Evolutionary conservation across 2,329 filamentous ascomycete genomes (phyloP), one percentile per base, ranked within the genome.

Genomic region (Cladosporium velox): DNA sequence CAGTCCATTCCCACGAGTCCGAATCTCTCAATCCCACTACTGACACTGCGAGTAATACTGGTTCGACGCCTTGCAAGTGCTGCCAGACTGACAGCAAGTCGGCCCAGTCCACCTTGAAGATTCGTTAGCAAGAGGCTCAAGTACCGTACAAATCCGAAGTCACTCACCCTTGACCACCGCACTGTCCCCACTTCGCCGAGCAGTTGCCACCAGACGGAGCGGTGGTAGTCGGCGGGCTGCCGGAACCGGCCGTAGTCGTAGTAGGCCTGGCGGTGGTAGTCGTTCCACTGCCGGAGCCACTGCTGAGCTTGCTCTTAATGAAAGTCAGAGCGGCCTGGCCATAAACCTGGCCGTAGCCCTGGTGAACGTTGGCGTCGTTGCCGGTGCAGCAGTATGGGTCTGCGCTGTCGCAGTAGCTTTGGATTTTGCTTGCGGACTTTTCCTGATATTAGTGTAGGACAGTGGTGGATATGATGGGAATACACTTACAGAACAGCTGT

Each of bases 351-450:
- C 85, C 87, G 67, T 90, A 90, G 59, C 86, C 83, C 74, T 88
- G 85, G 75, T 90, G 88, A 7, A 84, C 81, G 71, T 84, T 83
- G 30, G 82, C 80, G 67, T 89, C 81, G 71, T 83, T 87, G 59
- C 88, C 88, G 51, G 84, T 87, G 77, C 87, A 90, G 82, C 88
- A 90, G 78, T 88, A 90, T 0, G 87, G 87, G 69, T 90, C 88
- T 6, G 84, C 72, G 3, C 83, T 78, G 70, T 90, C 88, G 75
- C 88, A 90, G 80, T 90, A 90, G 4, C 85, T 87, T 77, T 88
- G 79, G 70, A 90, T 85, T 71, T 85, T 87, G 73, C 76, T 81
- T 15, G 61, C 61, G 26, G 61, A 64, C 61, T 64, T 26, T 12
- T 10, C 2, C 12, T 10, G 8, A 14, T 55, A 12, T 64, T 41